Base-by-base conservation (phyloP, 2,329 filamentous ascomycete species). In the Mariannaea sp. region DNA sequence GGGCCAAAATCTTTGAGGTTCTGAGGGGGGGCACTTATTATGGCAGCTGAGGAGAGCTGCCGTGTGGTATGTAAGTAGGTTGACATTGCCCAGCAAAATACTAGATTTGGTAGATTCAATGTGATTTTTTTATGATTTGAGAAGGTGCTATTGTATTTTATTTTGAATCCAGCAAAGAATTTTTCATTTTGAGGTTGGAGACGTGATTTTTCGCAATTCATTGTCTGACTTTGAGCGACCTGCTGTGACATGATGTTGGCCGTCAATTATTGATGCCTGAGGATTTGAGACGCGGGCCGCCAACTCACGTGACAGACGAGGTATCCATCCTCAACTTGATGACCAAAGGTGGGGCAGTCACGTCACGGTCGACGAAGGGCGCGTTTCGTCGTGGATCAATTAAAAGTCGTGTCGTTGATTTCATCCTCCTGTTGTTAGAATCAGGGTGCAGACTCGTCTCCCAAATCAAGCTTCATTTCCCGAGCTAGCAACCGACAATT, bases 281-380 rank as follows among this genome's bases (percentile, higher is more conserved):
- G 36, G 36, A 16, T 5, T 5, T 4, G 17, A 14, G 9, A 24
- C 8, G 17, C 17, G 9, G 10, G 10, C 13, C 66, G 66, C 67
- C 59, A 60, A 48, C 13, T 67, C 69, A 71, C 70, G 69, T 71
- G 70, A n/a, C 7, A 13, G n/a, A 17, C 46, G 32, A 65, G n/a
- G n/a, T n/a, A n/a, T n/a, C n/a, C n/a, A n/a, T n/a, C n/a, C n/a
- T n/a, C n/a, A n/a, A n/a, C n/a, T 64, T 64, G 60, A 62, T 57
- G 17, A 17, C 24, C 4, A 35, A n/a, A 5, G 22, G 66, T 70
- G 70, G 69, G 62, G 62, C 62, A 41, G 65, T 71, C 72, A 70
- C 71, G 71, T 74, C 71, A 73, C 71, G 71, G 44, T 49, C 43
- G 57, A 55, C 40, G n/a, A 49, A 39, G 62, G 62, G 62, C 72